These are phyloP conservation scores for Blastobotrys buckinghamii DNA, from an alignment of 1,139 yeast species.

Conservation along the genomic window DNA sequence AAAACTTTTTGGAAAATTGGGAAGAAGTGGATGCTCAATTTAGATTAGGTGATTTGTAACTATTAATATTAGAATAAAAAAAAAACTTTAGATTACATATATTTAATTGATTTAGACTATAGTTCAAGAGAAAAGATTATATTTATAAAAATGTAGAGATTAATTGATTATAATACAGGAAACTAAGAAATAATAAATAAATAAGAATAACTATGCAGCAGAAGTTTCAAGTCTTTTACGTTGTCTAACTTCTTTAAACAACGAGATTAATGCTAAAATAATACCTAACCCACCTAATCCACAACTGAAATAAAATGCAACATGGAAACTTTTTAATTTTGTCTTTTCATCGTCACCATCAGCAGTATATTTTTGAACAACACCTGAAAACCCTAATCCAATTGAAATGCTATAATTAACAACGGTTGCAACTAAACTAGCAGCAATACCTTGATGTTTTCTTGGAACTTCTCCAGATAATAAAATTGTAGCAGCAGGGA, in stretches of 20 bases:
- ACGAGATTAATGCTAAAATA: not conserved
- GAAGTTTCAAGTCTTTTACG: not conserved
- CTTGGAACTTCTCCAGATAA: conserved; percentile 47
- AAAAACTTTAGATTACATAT: too few species aligned
- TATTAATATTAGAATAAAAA: not conserved
- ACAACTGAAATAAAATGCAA: conserved; percentile 45
- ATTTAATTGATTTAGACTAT: too few species aligned
- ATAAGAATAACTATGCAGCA: conserved; percentile 6
- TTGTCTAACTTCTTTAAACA: conserved; percentile 5
- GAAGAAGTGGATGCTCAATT: conserved; percentile 22
- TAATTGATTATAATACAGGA: too few species aligned
- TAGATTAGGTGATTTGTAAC: conserved; percentile 12
- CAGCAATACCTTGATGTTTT: conserved; percentile 59
- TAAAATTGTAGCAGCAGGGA: conserved; percentile 55
- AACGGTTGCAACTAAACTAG: conserved; percentile 53
- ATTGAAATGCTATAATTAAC: conserved; percentile 59
- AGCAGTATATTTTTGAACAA: conserved; percentile 43
- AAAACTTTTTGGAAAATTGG: conserved; percentile 59
- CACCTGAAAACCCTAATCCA: conserved; percentile 61
- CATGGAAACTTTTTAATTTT: conserved; percentile 38
- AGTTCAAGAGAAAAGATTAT: conserved; percentile 23
- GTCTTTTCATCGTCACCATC: conserved; percentile 33
- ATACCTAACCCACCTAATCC: conserved; percentile 47
- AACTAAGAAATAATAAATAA: conserved; percentile 24
- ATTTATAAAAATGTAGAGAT: too few species aligned